Evolutionary conservation across 2,329 filamentous ascomycete genomes (phyloP), one percentile per base, ranked within the genome.

Genomic region (Neofusicoccum ribis): DNA sequence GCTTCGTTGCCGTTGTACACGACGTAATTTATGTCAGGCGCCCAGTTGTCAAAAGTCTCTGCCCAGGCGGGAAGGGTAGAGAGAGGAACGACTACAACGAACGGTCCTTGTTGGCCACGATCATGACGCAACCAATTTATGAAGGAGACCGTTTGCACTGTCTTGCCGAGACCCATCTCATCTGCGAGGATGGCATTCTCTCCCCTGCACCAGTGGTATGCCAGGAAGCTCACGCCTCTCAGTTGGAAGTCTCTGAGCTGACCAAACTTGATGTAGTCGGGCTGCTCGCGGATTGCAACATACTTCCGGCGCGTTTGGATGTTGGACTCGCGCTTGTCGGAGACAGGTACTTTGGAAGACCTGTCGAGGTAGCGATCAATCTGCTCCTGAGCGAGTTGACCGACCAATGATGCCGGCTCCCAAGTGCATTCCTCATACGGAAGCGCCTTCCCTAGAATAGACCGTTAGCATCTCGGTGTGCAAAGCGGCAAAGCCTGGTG

Each of bases 1-100:
- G 90, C 86, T 75, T 95, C 91, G 63, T 93, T 94, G 59, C 96
- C 95, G 61, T 94, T 92, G 78, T 99, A 99, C 62, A 97, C 92
- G 65, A 99, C 91, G 77, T 97, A 98, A 78, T 99, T 98, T 68
- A 98, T 80, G 74, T 98, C 94, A 0, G 95, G 95, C 2, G 95
- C 89, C 95, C 95, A 99, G 69, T 91, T 84, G 77, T 97, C 95
- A 78, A 99, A 97, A 0, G 95, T 99, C 73, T 99, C 95, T 51
- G 92, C 95, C 95, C 95, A 99, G 2, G 95, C 93, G 6, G 95
- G 94, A 81, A 99, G 97, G 54, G 96, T 97, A 67, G 94, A 98
- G 27, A 99, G 85, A 34, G 95, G 95, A 7, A 97, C 95, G n/a
- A 98, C 92, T 66, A 98, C 94, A 49, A 99, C 87, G 74, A 97